These are phyloP conservation scores for Globisporangium recalcitrans DNA, from an alignment of 352 stramenopile genomes.

Conservation along the genomic window DNA sequence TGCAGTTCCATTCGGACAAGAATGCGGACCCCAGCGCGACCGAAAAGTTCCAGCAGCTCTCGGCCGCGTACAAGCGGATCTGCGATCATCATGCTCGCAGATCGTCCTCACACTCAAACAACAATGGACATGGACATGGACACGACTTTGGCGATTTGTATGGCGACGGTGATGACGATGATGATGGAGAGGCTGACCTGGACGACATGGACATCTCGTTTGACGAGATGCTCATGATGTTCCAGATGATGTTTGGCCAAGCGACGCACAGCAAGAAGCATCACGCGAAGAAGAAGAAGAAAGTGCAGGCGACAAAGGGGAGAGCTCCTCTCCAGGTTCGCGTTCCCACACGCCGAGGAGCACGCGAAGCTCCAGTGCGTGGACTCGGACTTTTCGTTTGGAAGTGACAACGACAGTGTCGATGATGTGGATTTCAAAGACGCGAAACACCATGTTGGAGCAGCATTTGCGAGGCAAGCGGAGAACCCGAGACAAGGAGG, in stretches of 20 bases:
- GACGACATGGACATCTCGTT: conserved; percentile 43
- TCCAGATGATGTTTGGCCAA: conserved; percentile 61
- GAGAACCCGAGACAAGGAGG: neutral
- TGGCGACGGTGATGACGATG: conserved; percentile 26
- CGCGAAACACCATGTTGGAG: neutral
- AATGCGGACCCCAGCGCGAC: conserved; percentile 56
- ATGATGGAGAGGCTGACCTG: conserved; percentile 15
- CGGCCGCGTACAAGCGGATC: conserved; percentile 62
- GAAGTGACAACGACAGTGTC: conserved; percentile 5
- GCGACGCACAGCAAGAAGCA: conserved; percentile 5
- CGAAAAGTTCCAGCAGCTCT: conserved; percentile 64
- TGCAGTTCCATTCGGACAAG: conserved; percentile 73
- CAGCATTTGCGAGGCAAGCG: neutral
- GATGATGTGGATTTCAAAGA: neutral
- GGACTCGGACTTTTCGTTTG: conserved; percentile 21
- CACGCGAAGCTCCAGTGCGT: conserved; percentile 2
- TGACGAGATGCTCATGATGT: conserved; percentile 76
- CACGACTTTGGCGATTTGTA: conserved; percentile 22
- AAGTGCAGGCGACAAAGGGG: neutral
- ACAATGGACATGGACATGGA: neutral
- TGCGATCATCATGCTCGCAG: conserved; percentile 39
- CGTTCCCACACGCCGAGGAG: conserved; percentile 1
- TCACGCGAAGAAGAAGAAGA: conserved; percentile 15
- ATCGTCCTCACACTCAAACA: neutral
- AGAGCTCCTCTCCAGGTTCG: conserved; percentile 13